phyloP scores from a whole-genome alignment of 2,329 filamentous ascomycete genomes.

The Magnaporthiopsis incrustans region DNA sequence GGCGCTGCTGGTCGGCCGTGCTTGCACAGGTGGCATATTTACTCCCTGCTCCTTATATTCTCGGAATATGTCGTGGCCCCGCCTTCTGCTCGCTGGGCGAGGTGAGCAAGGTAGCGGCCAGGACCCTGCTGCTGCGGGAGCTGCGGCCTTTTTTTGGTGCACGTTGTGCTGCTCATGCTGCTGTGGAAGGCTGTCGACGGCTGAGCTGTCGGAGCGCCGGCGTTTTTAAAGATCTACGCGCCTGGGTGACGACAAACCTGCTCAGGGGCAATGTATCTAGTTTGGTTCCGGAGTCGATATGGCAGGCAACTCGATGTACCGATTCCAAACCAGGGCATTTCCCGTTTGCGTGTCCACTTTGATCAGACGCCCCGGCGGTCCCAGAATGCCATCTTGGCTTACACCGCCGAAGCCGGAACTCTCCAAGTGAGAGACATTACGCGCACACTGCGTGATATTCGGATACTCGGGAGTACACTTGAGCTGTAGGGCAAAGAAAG shows the following conservation, averaged over 20 bases:
- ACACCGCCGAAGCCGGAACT: no score
- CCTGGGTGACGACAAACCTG: no score
- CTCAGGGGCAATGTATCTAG: background rate
- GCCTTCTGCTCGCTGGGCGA: no score
- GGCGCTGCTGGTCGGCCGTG: background rate
- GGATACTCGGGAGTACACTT: no score
- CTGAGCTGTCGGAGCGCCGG: background rate
- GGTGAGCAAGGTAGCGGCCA: no score
- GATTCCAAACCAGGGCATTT: background rate
- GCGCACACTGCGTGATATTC: no score
- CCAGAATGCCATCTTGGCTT: no score
- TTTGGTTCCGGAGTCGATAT: background rate
- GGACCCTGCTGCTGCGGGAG: no score
- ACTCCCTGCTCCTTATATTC: background rate
- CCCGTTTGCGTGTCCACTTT: background rate
- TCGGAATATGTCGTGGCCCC: background rate
- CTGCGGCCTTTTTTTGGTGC: background rate
- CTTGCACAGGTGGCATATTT: background rate
- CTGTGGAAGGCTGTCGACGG: background rate
- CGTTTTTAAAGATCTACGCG: background rate
- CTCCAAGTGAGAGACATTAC: no score
- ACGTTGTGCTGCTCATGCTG: background rate
- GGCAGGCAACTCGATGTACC: background rate
- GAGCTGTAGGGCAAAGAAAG: no score
- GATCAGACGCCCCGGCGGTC: no score